Percentiles rank a stretch among this genome's conserved stretches.
These are phyloP conservation scores for Recurvomyces mirabilis DNA, from an alignment of 495 filamentous ascomycete species.

Conservation along the genomic window DNA sequence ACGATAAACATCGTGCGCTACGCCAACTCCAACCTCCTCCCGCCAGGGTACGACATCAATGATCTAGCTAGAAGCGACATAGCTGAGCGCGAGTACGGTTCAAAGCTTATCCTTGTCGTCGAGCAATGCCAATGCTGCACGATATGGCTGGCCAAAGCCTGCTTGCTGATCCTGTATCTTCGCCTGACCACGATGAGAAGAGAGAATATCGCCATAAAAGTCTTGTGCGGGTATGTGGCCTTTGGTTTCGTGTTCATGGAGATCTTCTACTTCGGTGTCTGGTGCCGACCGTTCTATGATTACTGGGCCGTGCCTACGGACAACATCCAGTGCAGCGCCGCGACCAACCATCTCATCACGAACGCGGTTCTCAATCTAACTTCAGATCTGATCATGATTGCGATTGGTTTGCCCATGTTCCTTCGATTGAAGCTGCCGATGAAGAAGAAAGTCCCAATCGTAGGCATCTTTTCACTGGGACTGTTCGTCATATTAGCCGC, in stretches of 20 bases:
- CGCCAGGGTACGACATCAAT: slow-evolving; percentile 39
- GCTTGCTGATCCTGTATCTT: slow-evolving; percentile 43
- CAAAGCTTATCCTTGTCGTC: slow-evolving; percentile 43
- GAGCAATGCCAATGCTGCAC: slow-evolving; percentile 38
- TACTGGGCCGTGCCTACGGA: slow-evolving; percentile 31
- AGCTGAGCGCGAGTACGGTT: slow-evolving; percentile 38
- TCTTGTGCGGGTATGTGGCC: slow-evolving; percentile 43
- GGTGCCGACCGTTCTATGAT: slow-evolving; percentile 49
- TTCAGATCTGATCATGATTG: slow-evolving; percentile 51
- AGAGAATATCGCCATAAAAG: slow-evolving; percentile 42
- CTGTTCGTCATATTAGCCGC: slow-evolving; percentile 53
- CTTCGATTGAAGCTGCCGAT: slow-evolving; percentile 41
- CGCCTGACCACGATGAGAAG: slow-evolving; percentile 38
- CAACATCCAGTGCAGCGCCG: slow-evolving; percentile 29
- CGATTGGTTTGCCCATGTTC: slow-evolving; percentile 49
- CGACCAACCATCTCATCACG: slow-evolving; percentile 49
- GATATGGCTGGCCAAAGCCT: slow-evolving; percentile 45
- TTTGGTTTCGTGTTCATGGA: slow-evolving; percentile 49
- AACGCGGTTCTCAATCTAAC: slow-evolving; percentile 57
- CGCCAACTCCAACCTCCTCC: slow-evolving; percentile 48
- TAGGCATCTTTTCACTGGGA: slow-evolving; percentile 41
- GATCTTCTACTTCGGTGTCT: slow-evolving; percentile 51
- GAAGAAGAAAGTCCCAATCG: slow-evolving; percentile 41
- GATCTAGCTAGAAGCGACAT: slow-evolving; percentile 39
- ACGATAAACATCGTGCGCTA: slow-evolving; percentile 46